Evolutionary conservation across 1,284 basidiomycete genomes (phyloP), one percentile per base, ranked within the genome.

Genomic region (Ceratobasidium sp.): DNA sequence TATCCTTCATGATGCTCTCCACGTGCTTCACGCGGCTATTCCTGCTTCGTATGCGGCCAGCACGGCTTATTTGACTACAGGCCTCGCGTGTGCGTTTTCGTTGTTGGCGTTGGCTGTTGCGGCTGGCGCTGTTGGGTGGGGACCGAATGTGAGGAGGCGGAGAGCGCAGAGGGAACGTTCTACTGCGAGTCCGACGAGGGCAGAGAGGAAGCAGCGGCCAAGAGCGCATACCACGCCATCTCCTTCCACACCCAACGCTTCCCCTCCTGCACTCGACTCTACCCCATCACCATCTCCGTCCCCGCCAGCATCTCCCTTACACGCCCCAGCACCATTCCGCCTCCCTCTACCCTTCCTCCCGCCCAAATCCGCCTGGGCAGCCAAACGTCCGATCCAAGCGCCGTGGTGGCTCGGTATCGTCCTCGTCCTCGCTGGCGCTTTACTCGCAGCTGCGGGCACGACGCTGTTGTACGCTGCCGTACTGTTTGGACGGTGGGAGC

Each of bases 341-440:
- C 60, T 75, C 10, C 60, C 60, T 23, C 37, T 63, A 4, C 60
- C 71, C 3, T 75, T 75, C 71, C 58, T 75, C 31, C 71, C 71
- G 10, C 23, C 60, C 2, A 64, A 63, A 64, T 75, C 71, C 23
- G 45, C 47, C 28, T 54, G 45, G 45, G 53, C 65, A 15, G 49
- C 71, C n/a, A 75, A 75, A 56, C 71, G 71, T 23, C 47, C 60
- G 31, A 75, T 75, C 47, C 58, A 75, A 10, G 71, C 71, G n/a
- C 71, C 71, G 5, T 75, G 71, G 71, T 75, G 71, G 71, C 47
- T 75, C 28, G 71, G 71, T 42, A 75, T 75, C 33, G 71, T 75
- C 35, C 71, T 75, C 33, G 71, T 75, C 13, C 60, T 75, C 35
- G 71, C 51, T 42, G 71, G 71, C 2, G 71, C 60, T 47, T 20